Conservation (phyloP, 2,329 filamentous ascomycete genomes). For the Alternaria postmessia region DNA sequence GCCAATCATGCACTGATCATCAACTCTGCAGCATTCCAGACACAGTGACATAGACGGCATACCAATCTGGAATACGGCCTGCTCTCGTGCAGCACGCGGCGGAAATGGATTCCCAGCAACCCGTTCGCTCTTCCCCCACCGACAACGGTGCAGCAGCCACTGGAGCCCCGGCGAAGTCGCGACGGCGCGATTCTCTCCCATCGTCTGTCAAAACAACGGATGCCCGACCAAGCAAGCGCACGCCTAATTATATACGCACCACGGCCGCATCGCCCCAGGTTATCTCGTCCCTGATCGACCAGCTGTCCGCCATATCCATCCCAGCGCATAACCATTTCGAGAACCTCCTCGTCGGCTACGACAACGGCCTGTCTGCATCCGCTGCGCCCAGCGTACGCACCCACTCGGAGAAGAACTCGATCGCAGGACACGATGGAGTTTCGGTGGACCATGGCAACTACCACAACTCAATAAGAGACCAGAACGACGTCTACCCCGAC, state of each 20-base stretch:
- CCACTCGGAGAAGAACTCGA: constrained; percentile 33
- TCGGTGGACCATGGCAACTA: constrained; percentile 78
- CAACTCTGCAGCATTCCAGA: constrained; percentile 10
- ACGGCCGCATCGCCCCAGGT: constrained; percentile 69
- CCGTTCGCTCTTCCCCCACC: constrained; percentile 7
- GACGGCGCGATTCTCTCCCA: constrained; percentile 42
- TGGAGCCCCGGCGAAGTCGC: constrained; percentile 24
- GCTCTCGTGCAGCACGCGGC: constrained; percentile 7
- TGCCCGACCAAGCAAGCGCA: constrained; percentile 34
- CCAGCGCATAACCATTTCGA: constrained; percentile 77
- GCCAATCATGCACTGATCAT: constrained; percentile 16
- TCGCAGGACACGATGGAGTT: constrained; percentile 55
- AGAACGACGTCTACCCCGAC: constrained; percentile 60
- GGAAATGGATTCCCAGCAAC: constrained; percentile 14
- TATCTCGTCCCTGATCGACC: constrained; percentile 70
- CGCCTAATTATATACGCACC: constrained; percentile 48
- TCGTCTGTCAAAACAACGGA: constrained; percentile 26
- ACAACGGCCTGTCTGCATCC: constrained; percentile 43
- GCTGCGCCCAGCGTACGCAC: constrained; percentile 30
- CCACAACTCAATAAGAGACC: constrained; percentile 60
- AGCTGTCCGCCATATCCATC: constrained; percentile 66
- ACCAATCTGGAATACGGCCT: constrained; percentile 6
- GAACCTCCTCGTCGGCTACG: constrained; percentile 49
- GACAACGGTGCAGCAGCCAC: constrained; percentile 2
- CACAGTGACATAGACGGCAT: constrained; percentile 10